Conservation (phyloP, 1,284 basidiomycete species). For the Irpex sp. region DNA sequence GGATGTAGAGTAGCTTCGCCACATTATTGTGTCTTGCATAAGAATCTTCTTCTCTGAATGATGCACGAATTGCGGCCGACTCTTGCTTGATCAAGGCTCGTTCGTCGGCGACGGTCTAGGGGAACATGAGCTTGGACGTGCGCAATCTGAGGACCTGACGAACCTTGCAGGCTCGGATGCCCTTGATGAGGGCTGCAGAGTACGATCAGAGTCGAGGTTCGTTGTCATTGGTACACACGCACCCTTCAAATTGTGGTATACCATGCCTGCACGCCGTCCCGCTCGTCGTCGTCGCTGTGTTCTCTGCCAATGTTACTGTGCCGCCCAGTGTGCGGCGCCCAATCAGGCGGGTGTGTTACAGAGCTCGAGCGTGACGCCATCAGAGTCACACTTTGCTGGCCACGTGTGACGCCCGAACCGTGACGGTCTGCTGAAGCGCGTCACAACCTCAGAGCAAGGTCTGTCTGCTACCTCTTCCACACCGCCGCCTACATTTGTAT, state of each 20-base stretch:
- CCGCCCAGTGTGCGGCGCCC: background rate
- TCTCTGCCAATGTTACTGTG: background rate
- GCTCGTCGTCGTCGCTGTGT: constrained; percentile 1
- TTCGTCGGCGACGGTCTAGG: constrained; percentile 97
- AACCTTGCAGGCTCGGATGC: constrained; percentile 91
- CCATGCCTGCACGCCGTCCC: constrained; percentile 42
- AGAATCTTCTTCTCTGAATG: constrained; percentile 96
- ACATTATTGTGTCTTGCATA: constrained; percentile 95
- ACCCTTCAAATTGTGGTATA: constrained; percentile 93
- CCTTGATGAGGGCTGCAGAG: constrained; percentile 84
- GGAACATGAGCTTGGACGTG: constrained; percentile 20
- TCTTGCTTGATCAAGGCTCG: constrained; percentile 97
- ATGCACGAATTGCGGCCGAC: constrained; percentile 95
- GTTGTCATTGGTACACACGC: constrained; percentile 16
- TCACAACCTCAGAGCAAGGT: background rate
- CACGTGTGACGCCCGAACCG: background rate
- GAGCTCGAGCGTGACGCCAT: background rate
- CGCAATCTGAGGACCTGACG: constrained; percentile 17
- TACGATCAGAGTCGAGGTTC: constrained; percentile 5
- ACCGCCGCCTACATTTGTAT: constrained; percentile 1
- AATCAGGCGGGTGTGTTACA: background rate
- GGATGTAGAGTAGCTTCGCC: constrained; percentile 98
- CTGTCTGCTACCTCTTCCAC: background rate
- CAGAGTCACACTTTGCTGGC: background rate
- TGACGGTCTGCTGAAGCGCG: background rate